phyloP scores from a whole-genome alignment of 208 protist species.

The Crithidia mellificae region DNA sequence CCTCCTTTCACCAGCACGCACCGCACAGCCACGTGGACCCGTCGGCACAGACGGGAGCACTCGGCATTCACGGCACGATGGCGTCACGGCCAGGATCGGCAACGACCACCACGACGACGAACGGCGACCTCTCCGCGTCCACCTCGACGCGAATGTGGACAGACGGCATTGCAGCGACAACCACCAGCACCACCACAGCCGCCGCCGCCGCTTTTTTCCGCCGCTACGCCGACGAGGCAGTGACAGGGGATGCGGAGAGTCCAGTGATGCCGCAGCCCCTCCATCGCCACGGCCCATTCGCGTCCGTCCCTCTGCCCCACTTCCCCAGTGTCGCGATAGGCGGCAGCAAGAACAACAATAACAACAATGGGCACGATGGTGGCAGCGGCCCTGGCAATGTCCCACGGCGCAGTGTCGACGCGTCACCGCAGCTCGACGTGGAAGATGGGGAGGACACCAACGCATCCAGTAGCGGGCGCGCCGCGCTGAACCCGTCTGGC shows the following conservation, averaged over 20 bases:
- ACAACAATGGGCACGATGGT: too few species aligned
- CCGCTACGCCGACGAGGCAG: not conserved
- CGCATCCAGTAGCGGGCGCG: not conserved
- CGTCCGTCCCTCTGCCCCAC: not conserved
- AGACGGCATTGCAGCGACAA: slow-evolving; percentile 3
- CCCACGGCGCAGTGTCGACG: not conserved
- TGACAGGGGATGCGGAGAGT: slow-evolving; percentile 6
- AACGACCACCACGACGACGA: slow-evolving; percentile 8
- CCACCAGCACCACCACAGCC: not conserved
- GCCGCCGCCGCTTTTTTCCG: not conserved
- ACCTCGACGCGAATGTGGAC: slow-evolving; percentile 10
- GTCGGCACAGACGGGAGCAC: not conserved
- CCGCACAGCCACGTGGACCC: not conserved
- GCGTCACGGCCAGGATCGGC: slow-evolving; percentile 3
- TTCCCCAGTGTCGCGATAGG: not conserved
- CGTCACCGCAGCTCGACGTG: not conserved
- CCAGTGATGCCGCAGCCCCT: slow-evolving; percentile 2
- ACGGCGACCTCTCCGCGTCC: slow-evolving; percentile 9
- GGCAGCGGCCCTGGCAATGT: too few species aligned
- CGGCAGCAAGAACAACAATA: not conserved
- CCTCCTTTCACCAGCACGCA: not conserved
- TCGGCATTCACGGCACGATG: not conserved
- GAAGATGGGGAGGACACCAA: not conserved
- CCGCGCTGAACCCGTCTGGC: not conserved
- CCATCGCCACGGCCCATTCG: not conserved